Evolutionary conservation across 2,329 filamentous ascomycete species (phyloP).

Genomic region (Beauveria sp.): DNA sequence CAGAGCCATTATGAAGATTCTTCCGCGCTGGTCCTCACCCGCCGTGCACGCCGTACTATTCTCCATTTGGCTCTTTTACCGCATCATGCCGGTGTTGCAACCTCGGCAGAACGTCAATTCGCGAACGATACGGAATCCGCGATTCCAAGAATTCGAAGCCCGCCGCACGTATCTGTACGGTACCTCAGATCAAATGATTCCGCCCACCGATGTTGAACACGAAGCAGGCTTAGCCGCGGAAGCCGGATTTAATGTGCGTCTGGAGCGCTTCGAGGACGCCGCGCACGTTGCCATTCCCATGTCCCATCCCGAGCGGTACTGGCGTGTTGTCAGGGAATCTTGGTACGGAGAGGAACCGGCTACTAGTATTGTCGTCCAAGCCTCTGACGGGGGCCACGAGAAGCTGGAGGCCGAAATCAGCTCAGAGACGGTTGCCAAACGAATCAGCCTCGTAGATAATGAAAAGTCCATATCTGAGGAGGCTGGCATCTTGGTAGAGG

Average conservation of each 20-base stretch:
- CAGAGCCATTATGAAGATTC: constrained; percentile 29
- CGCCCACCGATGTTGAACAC: constrained; percentile 37
- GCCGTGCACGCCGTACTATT: constrained; percentile 28
- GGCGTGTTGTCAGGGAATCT: constrained; percentile 36
- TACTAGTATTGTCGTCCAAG: background rate
- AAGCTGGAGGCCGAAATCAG: background rate
- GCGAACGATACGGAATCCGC: constrained; percentile 28
- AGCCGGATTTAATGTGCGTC: constrained; percentile 32
- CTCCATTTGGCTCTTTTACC: constrained; percentile 24
- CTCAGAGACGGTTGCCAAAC: background rate
- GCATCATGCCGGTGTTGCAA: constrained; percentile 21
- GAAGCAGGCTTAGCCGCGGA: constrained; percentile 36
- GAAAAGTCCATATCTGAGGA: background rate
- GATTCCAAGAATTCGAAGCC: constrained; percentile 29
- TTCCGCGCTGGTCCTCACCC: constrained; percentile 27
- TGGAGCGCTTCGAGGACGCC: constrained; percentile 39
- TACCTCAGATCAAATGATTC: constrained; percentile 39
- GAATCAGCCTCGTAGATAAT: background rate
- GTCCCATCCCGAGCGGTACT: constrained; percentile 40
- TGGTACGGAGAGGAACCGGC: constrained; percentile 31
- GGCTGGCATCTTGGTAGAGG: background rate
- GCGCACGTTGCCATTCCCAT: constrained; percentile 45
- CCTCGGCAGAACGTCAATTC: constrained; percentile 27
- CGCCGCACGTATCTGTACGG: constrained; percentile 46
- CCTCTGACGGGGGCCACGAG: background rate